Evolutionary conservation across 805 yeast species (phyloP), one percentile per base, ranked within the genome.

Genomic region (Candida broadrunensis): DNA sequence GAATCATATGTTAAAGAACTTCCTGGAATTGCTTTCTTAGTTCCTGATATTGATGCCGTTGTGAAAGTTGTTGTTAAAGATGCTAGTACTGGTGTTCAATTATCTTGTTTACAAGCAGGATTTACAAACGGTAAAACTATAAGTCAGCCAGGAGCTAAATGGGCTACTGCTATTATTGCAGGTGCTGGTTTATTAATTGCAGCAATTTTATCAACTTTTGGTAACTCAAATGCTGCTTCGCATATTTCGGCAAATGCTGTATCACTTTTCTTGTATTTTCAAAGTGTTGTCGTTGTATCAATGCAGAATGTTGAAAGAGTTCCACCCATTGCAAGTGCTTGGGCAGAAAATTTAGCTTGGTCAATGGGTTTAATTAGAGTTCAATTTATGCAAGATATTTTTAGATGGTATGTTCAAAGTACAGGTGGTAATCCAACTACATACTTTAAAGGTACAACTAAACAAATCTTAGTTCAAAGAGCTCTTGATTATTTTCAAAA

Each of bases 281-380:
- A 90, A 67, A 77, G 88, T 49, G 89, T 86, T 24, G 95, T 86
- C 25, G 80, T 89, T 38, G 81, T 89, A 33, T 72, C 84, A 21
- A 87, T 90, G 96, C 78, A 83, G 60, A 84, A 85, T 46, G 96
- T 88, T 36, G 88, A 83, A 54, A 72, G 84, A 43, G 83, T 87
- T 4, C 97, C 97, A 7, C 97, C 97, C 14, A 88, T 90, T 54
- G 97, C 96, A 7, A 75, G 85, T 11, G 81, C 96, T 8, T 90
- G 97, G 97, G 72, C 89, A 5, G 95, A 87, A 61, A 89, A 90
- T 56, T 71, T 90, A 55, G 89, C 88, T 21, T 90, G 97, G 97
- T 87, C 96, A 1, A 86, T 90, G 85, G 97, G 97, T 2, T 72
- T 90, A 44, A 87, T 90, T 51, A 72, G 83, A 58, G 77, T 85